Percentiles rank a stretch among this genome's conserved stretches.
phyloP scores from a whole-genome alignment of 495 filamentous ascomycete genomes.

The Xylaria grammica region DNA sequence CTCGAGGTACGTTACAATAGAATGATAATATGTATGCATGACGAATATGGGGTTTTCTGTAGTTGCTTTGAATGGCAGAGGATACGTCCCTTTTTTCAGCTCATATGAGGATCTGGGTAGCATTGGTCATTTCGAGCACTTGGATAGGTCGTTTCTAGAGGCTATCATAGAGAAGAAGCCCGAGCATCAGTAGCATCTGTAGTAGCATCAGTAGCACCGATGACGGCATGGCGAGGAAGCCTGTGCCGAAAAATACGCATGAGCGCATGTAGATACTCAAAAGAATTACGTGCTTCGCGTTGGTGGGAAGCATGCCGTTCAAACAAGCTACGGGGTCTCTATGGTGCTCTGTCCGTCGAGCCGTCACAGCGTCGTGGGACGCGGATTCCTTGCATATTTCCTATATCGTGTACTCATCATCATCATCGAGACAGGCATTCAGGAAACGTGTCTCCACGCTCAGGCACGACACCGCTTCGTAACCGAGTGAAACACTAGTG shows the following conservation, averaged over 20 bases:
- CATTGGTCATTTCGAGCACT: background rate
- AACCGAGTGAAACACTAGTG: constrained; percentile 17
- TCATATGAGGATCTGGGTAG: background rate
- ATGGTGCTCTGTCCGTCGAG: constrained; percentile 18
- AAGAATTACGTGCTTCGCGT: constrained; percentile 5
- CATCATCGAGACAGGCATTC: constrained; percentile 8
- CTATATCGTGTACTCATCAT: constrained; percentile 7
- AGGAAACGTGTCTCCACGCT: constrained; percentile 11
- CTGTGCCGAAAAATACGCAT: background rate
- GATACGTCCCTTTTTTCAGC: background rate
- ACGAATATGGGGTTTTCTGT: background rate
- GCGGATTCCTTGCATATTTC: constrained; percentile 11
- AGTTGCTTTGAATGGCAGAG: background rate
- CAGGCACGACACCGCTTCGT: constrained; percentile 18
- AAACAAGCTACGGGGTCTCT: constrained; percentile 3
- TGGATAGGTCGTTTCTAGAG: background rate
- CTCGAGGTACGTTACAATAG: background rate
- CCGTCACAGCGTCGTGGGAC: constrained; percentile 18
- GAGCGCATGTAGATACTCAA: constrained; percentile 11
- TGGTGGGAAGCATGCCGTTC: background rate
- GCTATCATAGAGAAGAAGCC: background rate
- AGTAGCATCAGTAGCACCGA: constrained; percentile 14
- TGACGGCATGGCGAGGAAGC: constrained; percentile 13
- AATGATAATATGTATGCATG: too few species aligned
- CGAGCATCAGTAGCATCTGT: constrained; percentile 2